Base-by-base conservation (phyloP, 2,329 filamentous ascomycete species). In the Aspergillus unguis region DNA sequence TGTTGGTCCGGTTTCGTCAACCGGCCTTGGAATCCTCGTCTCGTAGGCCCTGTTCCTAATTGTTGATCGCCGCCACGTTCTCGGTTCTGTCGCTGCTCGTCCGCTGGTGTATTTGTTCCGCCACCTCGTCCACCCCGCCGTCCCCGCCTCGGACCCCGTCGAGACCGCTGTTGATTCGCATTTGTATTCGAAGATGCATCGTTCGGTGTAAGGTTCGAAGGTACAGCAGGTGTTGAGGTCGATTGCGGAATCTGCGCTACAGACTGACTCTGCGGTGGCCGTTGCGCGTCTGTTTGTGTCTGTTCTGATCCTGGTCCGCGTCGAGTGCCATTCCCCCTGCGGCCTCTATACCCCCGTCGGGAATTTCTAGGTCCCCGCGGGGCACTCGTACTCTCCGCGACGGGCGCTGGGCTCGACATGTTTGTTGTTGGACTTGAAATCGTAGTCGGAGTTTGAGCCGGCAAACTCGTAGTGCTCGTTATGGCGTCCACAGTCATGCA, bases 1-100 rank as follows among this genome's bases (percentile, higher is more conserved):
- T 52, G 46, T 40, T 62, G 60, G 4, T 60, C 61, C 9, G 61
- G 53, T n/a, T 63, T 61, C 6, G 71, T 76, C 51, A 77, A 66
- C 44, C 73, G 69, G 11, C 73, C 74, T 25, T 72, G 71, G 60
- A 78, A 77, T 7, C 65, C 63, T 58, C 72, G 65, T 33, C 68
- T 63, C n/a, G 55, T 6, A 33, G 41, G 26, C 23, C 48, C 46
- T 54, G 17, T 5, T 2, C 28, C 36, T 42, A 44, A 46, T 23
- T 41, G 35, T 29, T 55, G 57, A 3, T 57, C 59, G 8, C 48
- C 55, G 28, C 48, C 58, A 26, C 58, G 59, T 33, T 40, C 48
- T 36, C 55, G 61, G 45, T 53, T 59, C 29, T 56, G 53, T 49
- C 58, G 62, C 46, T 60, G 57, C 37, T 54, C 36, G 48, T 57